Evolutionary conservation across 2,329 filamentous ascomycete species (phyloP).

Genomic region (Emydomyces testavorans): DNA sequence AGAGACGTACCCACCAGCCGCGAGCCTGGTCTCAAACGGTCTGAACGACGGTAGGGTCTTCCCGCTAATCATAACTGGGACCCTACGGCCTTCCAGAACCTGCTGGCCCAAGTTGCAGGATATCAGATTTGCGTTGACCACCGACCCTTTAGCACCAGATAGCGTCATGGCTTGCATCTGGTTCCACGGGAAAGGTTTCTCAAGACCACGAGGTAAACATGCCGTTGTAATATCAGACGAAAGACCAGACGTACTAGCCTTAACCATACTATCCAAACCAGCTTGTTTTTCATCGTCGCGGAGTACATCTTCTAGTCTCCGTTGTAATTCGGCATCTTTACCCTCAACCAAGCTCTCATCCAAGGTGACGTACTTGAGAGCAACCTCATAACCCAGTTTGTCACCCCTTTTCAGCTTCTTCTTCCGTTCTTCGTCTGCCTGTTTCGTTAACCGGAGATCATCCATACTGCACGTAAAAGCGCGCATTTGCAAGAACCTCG

Average conservation of each 20-base stretch:
- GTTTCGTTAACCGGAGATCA: conserved; percentile 71
- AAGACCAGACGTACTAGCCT: conserved; percentile 54
- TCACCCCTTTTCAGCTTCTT: conserved; percentile 57
- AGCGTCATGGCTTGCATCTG: conserved; percentile 99
- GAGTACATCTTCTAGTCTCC: conserved; percentile 75
- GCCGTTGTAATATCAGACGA: conserved; percentile 66
- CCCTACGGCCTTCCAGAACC: conserved; percentile 84
- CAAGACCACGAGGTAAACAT: conserved; percentile 70
- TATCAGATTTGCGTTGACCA: conserved; percentile 93
- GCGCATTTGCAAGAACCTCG: conserved; percentile 80
- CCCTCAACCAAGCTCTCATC: conserved; percentile 51
- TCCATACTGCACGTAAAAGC: conserved; percentile 97
- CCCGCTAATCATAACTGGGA: conserved; percentile 94
- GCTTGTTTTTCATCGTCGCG: conserved; percentile 85
- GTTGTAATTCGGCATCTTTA: conserved; percentile 58
- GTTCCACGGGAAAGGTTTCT: conserved; percentile 89
- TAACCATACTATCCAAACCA: conserved; percentile 79
- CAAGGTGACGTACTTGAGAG: conserved; percentile 78
- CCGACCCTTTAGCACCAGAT: conserved; percentile 84
- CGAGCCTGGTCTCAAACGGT: conserved; percentile 76
- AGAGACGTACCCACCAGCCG: conserved; percentile 85
- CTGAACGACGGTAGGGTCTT: conserved; percentile 92
- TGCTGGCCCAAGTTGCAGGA: conserved; percentile 97
- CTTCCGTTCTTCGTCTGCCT: conserved; percentile 62
- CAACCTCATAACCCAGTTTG: conserved; percentile 63